A percentile compares a stretch with the other conserved stretches of the same genome.
phyloP scores from a whole-genome alignment of 768 basidiomycete genomes.

The Austroboletus festivus region DNA sequence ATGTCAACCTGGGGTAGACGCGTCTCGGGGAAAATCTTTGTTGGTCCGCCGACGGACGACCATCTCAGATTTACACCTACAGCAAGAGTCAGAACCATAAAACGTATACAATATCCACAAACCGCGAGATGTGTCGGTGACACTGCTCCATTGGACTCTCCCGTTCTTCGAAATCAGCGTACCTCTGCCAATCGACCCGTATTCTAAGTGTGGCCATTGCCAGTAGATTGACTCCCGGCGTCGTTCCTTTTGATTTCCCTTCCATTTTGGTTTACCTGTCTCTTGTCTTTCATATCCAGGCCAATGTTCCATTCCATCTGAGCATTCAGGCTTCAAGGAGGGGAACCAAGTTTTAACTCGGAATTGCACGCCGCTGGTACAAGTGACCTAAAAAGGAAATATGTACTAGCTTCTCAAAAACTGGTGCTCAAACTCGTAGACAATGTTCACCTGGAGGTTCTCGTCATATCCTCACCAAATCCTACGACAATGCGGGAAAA shows the following conservation, averaged over 20 bases:
- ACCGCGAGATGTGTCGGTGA: conserved; percentile 33
- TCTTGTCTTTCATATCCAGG: conserved; percentile 48
- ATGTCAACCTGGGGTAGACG: conserved; percentile 35
- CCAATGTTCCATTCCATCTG: conserved; percentile 79
- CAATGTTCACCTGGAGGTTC: conserved; percentile 54
- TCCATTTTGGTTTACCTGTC: conserved; percentile 9
- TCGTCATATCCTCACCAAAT: conserved; percentile 37
- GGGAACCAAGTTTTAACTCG: conserved; percentile 12
- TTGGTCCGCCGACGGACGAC: conserved; percentile 29
- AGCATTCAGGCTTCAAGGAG: conserved; percentile 6
- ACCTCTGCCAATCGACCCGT: conserved; percentile 54
- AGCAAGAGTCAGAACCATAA: conserved; percentile 5
- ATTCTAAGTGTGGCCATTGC: conserved; percentile 53
- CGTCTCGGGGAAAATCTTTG: conserved; percentile 59
- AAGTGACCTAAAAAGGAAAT: no score
- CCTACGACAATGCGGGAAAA: conserved; percentile 33
- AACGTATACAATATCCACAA: background rate
- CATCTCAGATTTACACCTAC: conserved; percentile 30
- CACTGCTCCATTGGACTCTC: conserved; percentile 51
- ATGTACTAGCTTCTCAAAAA: no score
- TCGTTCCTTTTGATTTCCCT: conserved; percentile 27
- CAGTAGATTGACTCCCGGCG: conserved; percentile 26
- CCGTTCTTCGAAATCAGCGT: conserved; percentile 47
- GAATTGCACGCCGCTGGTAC: conserved; percentile 20
- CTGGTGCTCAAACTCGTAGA: no score